phyloP scores from a whole-genome alignment of 2,329 filamentous ascomycete genomes.

The Talaromyces sp. region DNA sequence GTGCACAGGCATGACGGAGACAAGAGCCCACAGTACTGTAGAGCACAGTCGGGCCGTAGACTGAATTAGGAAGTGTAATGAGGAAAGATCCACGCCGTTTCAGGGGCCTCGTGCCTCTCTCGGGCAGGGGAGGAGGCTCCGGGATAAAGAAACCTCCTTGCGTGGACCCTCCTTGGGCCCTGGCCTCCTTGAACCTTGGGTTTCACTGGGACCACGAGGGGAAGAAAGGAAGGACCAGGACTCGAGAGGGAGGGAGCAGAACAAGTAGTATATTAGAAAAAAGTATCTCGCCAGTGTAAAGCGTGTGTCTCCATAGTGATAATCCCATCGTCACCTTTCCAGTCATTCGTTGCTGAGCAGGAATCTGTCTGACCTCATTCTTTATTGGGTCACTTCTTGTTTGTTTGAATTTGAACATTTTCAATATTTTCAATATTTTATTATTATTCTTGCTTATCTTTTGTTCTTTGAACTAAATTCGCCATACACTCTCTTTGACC shows the following conservation, averaged over 20 bases:
- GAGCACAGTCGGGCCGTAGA: slow-evolving; percentile 7
- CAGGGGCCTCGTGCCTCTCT: slow-evolving; percentile 23
- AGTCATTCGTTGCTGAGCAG: slow-evolving; percentile 8
- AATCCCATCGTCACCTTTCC: slow-evolving; percentile 4
- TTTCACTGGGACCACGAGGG: background rate
- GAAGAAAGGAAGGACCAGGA: background rate
- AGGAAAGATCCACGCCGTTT: slow-evolving; percentile 12
- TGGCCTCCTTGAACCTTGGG: background rate
- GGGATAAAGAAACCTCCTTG: background rate
- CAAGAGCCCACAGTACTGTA: background rate
- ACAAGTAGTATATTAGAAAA: slow-evolving; percentile 1
- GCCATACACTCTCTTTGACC: background rate
- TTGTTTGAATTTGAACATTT: slow-evolving; percentile 2
- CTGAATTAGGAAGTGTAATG: slow-evolving; percentile 20
- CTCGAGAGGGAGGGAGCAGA: background rate
- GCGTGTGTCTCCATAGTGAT: background rate
- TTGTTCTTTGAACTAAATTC: too few species aligned
- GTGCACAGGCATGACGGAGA: too few species aligned
- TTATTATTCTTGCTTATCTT: too few species aligned
- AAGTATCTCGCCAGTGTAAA: background rate
- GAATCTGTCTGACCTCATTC: slow-evolving; percentile 3
- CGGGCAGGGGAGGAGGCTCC: background rate
- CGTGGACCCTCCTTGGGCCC: background rate
- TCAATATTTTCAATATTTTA: slow-evolving; percentile 2
- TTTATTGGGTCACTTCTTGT: too few species aligned